phyloP scores from a whole-genome alignment of 2,329 filamentous ascomycete genomes.

The Penicillium sp. region DNA sequence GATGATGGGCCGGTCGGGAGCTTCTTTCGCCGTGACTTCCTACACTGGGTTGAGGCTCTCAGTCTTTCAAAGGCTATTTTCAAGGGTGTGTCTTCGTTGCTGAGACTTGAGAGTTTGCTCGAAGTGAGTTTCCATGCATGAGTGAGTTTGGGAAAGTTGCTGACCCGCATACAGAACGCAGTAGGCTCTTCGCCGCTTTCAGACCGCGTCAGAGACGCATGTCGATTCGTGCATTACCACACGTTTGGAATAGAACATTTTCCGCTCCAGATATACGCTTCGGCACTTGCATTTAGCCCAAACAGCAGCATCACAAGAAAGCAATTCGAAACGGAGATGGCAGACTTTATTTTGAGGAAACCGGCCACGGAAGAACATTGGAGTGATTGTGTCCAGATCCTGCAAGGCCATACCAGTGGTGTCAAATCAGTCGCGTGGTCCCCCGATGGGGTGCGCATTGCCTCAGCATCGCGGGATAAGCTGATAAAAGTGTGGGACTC shows the following conservation, averaged over 20 bases:
- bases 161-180: too few species aligned
- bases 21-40: conserved; percentile 20
- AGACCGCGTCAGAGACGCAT: too few species aligned
- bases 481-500: conserved; percentile 17
- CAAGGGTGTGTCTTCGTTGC: conserved; percentile 17
- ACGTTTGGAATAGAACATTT: conserved; percentile 21
- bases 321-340: conserved; percentile 6
- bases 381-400: conserved; percentile 17
- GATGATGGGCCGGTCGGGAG: conserved; percentile 12
- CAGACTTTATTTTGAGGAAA: neutral
- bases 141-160: conserved; percentile 8
- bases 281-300: conserved; percentile 24
- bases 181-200: too few species aligned
- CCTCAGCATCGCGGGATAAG: conserved; percentile 18
- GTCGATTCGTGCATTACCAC: conserved; percentile 22
- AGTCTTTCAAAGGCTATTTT: conserved; percentile 19
- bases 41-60: conserved; percentile 28
- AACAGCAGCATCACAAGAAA: conserved; percentile 17
- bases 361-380: conserved; percentile 6
- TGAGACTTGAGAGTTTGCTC: too few species aligned
- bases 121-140: too few species aligned
- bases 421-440: conserved; percentile 20
- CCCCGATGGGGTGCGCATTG: conserved; percentile 15
- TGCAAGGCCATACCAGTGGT: conserved; percentile 15
- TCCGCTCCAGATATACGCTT: conserved; percentile 28